Base-by-base conservation (phyloP, 177 flowering plant species). In the Vitis hybrid region DNA sequence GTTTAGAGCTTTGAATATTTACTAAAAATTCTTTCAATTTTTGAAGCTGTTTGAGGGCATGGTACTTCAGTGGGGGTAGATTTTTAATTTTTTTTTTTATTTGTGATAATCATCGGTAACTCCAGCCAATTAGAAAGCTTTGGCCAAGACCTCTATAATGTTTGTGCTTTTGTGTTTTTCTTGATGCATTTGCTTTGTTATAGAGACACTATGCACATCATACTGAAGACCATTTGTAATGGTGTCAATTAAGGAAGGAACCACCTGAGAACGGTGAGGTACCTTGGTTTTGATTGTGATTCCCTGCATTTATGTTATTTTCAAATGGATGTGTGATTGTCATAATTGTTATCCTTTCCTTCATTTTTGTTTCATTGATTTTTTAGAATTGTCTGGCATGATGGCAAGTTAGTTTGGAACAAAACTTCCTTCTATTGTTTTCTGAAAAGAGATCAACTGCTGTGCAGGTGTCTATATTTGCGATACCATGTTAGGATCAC, bases 391-490 rank as follows among this genome's bases (percentile, higher is more conserved):
- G 46, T 40, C 7, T 40, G 8, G 46, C 46, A 40, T 40, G 8
- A 60, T 60, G 62, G 62, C 18, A 2, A 24, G 14, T 60, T 19
- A 24, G 3, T 7, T 21, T 24, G 30, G 35, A 27, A 60, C 62
- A 7, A 60, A 24, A 11, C 14, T 60, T 15, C 62, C 27, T 24
- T 60, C 30, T 27, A 27, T 27, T 27, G 30, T 27, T 27, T 27
- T 27, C 30, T 27, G 30, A 27, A 27, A 27, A 27, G 30, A 27
- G 30, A 27, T 27, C 62, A 14, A 15, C 40, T 24, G 32, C 24
- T 51, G 35, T 64, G 56, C 64, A 62, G 64, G 64, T 10, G 18
- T 32, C 50, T 21, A 19, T 59, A 40, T 56, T 64, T 32, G n/a
- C 17, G n/a, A 27, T 27, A 64, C 24, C 2, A 11, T n/a, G 17